phyloP scores from a whole-genome alignment of 768 basidiomycete species.

The Boletus rubescentipes region DNA sequence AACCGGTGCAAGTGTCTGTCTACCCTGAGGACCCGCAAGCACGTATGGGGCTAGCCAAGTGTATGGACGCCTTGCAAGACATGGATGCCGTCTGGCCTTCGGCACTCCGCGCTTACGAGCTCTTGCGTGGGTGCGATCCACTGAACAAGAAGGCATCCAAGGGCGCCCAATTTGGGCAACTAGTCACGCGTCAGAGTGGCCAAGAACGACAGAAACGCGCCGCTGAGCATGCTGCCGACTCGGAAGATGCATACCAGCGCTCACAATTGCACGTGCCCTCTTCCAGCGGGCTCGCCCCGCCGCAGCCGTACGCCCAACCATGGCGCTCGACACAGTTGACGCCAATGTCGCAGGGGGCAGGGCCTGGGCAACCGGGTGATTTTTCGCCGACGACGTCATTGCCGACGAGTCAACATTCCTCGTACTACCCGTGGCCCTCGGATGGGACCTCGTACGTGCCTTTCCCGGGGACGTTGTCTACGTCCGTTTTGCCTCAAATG shows the following conservation, averaged over 20 bases:
- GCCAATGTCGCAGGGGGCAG: constrained; percentile 5
- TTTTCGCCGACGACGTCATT: constrained; percentile 6
- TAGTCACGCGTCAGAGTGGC: constrained; percentile 10
- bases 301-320: constrained; percentile 26
- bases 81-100: constrained; percentile 78
- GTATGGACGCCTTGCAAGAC: constrained; percentile 61
- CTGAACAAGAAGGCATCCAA: constrained; percentile 11
- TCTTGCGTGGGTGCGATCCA: constrained; percentile 62
- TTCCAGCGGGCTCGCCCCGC: background rate
- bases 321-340: constrained; percentile 31
- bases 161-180: constrained; percentile 3
- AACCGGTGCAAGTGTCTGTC: constrained; percentile 48
- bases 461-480: constrained; percentile 53
- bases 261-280: constrained; percentile 16
- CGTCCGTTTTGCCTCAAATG: constrained; percentile 70
- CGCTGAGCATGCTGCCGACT: constrained; percentile 51
- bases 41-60: constrained; percentile 57
- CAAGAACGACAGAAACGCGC: constrained; percentile 56
- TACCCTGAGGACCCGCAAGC: constrained; percentile 72
- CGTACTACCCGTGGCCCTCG: constrained; percentile 51
- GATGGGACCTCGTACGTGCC: constrained; percentile 34
- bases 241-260: constrained; percentile 30
- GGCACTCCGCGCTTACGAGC: constrained; percentile 70
- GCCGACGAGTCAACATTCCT: constrained; percentile 15
- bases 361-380: constrained; percentile 8